Evolutionary conservation across 352 stramenopile genomes (phyloP).

Genomic region (Globisporangium cederbergense): DNA sequence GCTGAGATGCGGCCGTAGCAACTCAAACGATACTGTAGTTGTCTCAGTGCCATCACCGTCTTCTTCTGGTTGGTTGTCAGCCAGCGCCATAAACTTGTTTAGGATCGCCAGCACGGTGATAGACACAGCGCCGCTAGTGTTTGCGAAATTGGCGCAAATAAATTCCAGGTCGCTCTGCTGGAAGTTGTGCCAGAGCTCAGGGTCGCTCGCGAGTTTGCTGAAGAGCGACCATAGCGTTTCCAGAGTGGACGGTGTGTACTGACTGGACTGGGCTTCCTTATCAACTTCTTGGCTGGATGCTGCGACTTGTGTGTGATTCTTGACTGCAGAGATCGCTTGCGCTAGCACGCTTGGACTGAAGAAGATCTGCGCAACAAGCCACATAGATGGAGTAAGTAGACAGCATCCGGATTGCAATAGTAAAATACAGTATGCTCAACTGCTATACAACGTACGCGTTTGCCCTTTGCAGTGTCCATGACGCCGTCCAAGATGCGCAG

Average conservation of each 20-base stretch:
- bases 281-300: background rate
- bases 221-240: slow-evolving; percentile 52
- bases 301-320: slow-evolving; percentile 23
- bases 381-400: background rate
- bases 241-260: slow-evolving; percentile 14
- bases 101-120: slow-evolving; percentile 46
- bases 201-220: slow-evolving; percentile 26
- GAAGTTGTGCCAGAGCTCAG: slow-evolving; percentile 45
- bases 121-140: slow-evolving; percentile 29
- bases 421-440: no score
- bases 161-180: slow-evolving; percentile 61
- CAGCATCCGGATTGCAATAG: slow-evolving; percentile 14
- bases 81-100: slow-evolving; percentile 51
- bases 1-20: slow-evolving; percentile 53
- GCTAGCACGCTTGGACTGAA: slow-evolving; percentile 38
- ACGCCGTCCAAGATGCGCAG: slow-evolving; percentile 47
- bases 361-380: slow-evolving; percentile 35
- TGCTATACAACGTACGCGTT: slow-evolving; percentile 23
- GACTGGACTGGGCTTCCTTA: slow-evolving; percentile 20
- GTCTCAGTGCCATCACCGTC: background rate
- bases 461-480: slow-evolving; percentile 41
- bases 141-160: slow-evolving; percentile 53
- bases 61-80: slow-evolving; percentile 26
- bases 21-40: slow-evolving; percentile 29
- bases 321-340: slow-evolving; percentile 46